Evolutionary conservation across 2,329 filamentous ascomycete species (phyloP).

Genomic region (Fusarium virguliforme): DNA sequence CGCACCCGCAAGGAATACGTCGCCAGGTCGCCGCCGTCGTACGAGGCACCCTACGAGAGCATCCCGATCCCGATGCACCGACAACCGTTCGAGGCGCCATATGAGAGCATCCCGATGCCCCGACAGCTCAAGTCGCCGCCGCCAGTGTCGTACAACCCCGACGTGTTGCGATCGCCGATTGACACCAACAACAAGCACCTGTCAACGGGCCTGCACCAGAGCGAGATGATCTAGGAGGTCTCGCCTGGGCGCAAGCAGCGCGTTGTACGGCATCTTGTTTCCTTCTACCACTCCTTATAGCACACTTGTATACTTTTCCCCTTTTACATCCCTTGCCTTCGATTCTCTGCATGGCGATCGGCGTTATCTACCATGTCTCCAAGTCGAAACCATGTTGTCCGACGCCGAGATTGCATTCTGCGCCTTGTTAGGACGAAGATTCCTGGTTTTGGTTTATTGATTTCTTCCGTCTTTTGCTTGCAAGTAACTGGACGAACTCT

Average conservation of each 20-base stretch:
- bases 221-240: slow-evolving; percentile 68
- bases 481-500: slow-evolving; percentile 18
- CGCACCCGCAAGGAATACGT: slow-evolving; percentile 65
- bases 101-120: slow-evolving; percentile 60
- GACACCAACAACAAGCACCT: slow-evolving; percentile 58
- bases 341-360: slow-evolving; percentile 60
- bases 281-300: slow-evolving; percentile 44
- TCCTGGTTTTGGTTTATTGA: slow-evolving; percentile 29
- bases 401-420: slow-evolving; percentile 29
- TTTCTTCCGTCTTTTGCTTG: slow-evolving; percentile 24
- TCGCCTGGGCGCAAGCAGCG: slow-evolving; percentile 22
- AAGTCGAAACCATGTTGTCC: slow-evolving; percentile 44
- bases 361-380: slow-evolving; percentile 51
- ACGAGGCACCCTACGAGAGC: slow-evolving; percentile 62
- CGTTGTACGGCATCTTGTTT: slow-evolving; percentile 27
- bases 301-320: slow-evolving; percentile 21
- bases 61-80: slow-evolving; percentile 49
- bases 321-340: slow-evolving; percentile 30
- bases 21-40: slow-evolving; percentile 45
- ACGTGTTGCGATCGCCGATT: slow-evolving; percentile 55
- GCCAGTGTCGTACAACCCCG: slow-evolving; percentile 59
- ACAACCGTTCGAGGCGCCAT: slow-evolving; percentile 54
- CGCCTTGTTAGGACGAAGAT: slow-evolving; percentile 18
- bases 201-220: slow-evolving; percentile 68
- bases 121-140: slow-evolving; percentile 55